Base-by-base conservation (phyloP, 441 rosid genomes). In the Dalechampia spathulata region DNA sequence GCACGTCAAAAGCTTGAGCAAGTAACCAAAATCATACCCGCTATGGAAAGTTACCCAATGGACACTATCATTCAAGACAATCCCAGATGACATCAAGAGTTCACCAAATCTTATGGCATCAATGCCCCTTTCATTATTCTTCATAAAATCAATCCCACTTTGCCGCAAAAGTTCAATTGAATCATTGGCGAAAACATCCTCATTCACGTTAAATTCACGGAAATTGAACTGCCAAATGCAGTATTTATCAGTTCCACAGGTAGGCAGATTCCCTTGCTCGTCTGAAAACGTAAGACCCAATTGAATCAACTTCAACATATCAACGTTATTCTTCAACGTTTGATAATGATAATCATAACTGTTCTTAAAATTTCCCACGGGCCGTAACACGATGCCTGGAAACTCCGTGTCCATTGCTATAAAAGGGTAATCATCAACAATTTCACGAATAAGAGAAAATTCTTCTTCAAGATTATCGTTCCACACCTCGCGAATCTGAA, bases 31-130 rank as follows among this genome's bases (percentile, higher is more conserved):
- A 81, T 84, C 93, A 66, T 83, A 83, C 4, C 78, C 83, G 25
- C 96, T 73, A n/a, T 87, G 96, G 70, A 87, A 87, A 1, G 96
- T 85, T 25, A 85, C 82, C 93, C 96, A 85, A 20, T 75, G 79
- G 54, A 85, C 67, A 27, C 26, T 39, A 11, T 75, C 78, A 65
- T 79, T 81, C 72, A 87, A 66, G 58, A 87, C 86, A 2, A 83
- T 59, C 27, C 88, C 90, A 0, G 90, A 87, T 0, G 88, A 70
- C 74, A 76, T 81, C 47, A 87, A 47, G 2, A 83, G 80, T 66
- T 78, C 81, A 2, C 78, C 80, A n/a, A 87, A 87, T 28, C 59
- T 62, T 11, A 1, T 43, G 0, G 85, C 79, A 37, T 80, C 81
- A 10, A 87, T 66, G 4, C 96, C 93, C 54, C 43, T 58, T 17